Base-by-base conservation (phyloP, 164 flowering plant species). In the Aristolochia contorta region DNA sequence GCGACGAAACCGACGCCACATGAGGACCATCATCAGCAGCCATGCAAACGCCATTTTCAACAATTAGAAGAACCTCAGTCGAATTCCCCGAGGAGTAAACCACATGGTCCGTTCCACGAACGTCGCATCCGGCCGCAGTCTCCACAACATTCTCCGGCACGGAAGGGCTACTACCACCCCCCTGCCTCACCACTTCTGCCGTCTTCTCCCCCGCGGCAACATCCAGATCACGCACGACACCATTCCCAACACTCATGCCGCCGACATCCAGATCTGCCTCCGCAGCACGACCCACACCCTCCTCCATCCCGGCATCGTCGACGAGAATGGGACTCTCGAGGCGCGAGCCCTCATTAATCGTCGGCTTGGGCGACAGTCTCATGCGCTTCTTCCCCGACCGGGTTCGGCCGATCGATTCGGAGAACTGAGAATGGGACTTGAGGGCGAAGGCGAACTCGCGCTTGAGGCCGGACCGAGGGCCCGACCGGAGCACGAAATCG, bases 381-480 rank as follows among this genome's bases (percentile, higher is more conserved):
- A 55, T 4, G 12, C 43, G 65, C 16, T 54, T 57, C 49, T 18
- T 25, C 27, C 47, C 5, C 33, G 58, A 59, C 12, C 78, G 65
- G 32, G 69, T 65, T 19, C 67, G 63, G 19, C 73, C 61, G 10
- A 69, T 37, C 32, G 64, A 63, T 16, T 54, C 68, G 3, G 54
- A 23, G 16, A 69, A n/a, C 60, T 71, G 73, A 1, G 72, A 52
- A 41, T 75, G 78, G 43, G 49, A 67, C 58, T 58, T 60, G 59
- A 69, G 24, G 1, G 73, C 73, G 48, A 75, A 71, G 33, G 67
- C 66, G 49, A 71, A 69, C 63, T 75, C 78, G 19, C 78, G 70
- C 33, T 75, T 75, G n/a, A 46, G 48, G n/a, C 75, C 75, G 10
- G 58, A 37, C 45, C 78, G 53, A n/a, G 65, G 64, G 27, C 72